Base-by-base conservation (phyloP, 208 protist genomes). In the Leishmania aethiopica region DNA sequence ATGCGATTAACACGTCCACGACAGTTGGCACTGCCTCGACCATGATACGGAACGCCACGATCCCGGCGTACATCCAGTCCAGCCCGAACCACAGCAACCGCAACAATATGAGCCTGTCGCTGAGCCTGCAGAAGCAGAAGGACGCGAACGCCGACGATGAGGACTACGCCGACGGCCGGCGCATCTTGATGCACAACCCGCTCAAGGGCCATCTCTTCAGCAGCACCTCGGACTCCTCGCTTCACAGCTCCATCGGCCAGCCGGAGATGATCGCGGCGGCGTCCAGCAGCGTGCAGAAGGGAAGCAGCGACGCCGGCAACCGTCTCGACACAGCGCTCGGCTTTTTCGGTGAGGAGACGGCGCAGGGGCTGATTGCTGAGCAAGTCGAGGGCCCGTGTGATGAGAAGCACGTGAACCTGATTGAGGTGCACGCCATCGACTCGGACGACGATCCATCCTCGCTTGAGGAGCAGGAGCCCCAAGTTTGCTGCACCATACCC, bases 401-500 rank as follows among this genome's bases (percentile, higher is more conserved):
- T 53, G 75, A 72, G n/a, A 82, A 79, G 72, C 83, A 59, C 13
- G 78, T 71, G 45, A 80, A 77, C 55, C 45, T 82, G 35, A 86
- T 86, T 42, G 83, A 86, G 53, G 64, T 82, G 47, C 83, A 80
- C 76, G 79, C 74, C 8, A 59, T 85, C 32, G 79, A 82, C 47
- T 82, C 79, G 69, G 86, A 89, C 42, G 86, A 84, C 66, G 84
- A 79, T 25, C 79, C 79, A 8, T 84, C 71, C 3, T 77, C 49
- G 13, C 28, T 49, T 13, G 73, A 82, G 67, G 64, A 85, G 47
- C 57, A 73, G 37, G 83, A 83, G 59, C 75, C 75, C 15, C 75
- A 82, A 49, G 79, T 80, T 51, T 84, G 74, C 57, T 92, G 81
- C 64, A 83, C 83, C 57, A 62, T 88, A 42, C 83, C 82, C 6